Evolutionary conservation across 2,329 filamentous ascomycete genomes (phyloP), one percentile per base, ranked within the genome.

Genomic region (Alternaria conjuncta): DNA sequence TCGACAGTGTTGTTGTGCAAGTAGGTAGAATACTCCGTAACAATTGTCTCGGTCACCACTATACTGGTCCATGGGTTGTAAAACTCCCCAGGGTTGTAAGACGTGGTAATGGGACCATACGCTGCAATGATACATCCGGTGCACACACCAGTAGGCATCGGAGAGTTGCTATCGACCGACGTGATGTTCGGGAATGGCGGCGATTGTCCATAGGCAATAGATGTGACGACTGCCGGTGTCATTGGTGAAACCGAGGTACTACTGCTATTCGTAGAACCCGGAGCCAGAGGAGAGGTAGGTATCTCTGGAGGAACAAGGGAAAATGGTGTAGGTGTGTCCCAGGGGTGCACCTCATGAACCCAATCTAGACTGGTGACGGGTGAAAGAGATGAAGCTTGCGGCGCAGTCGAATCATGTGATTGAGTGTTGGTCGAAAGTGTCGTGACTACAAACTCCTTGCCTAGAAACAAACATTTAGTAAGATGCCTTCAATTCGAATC

Each of bases 41-140:
- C 32, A 6, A 77, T 49, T 1, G 75, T 79, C 30, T 70, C 69
- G 12, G 75, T 76, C 4, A 76, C 71, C 0, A 74, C 66, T 6
- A 71, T 55, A 55, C 68, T 71, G 9, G 65, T 68, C 71, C 72
- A 75, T 9, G 47, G 63, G 43, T 59, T 65, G 30, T 5, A 46
- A 3, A 13, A 47, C 15, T 63, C 59, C 6, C 30, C 25, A n/a
- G 53, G 12, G 5, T 61, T 26, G 53, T 65, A 75, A 25, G 36
- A 75, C 13, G 72, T 70, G 5, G 74, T 77, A 7, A 65, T 45
- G 8, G 74, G 75, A 13, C 63, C 59, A 5, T 68, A 61, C 0
- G 72, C 77, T 54, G 75, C 65, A 11, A 79, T 61, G 1, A 73
- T 69, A 51, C 77, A 79, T 21, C 77, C 77, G 5, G 75, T 77